Evolutionary conservation across 352 stramenopile genomes (phyloP), one percentile per base, ranked within the genome.

Genomic region (Peronospora belbahrii): DNA sequence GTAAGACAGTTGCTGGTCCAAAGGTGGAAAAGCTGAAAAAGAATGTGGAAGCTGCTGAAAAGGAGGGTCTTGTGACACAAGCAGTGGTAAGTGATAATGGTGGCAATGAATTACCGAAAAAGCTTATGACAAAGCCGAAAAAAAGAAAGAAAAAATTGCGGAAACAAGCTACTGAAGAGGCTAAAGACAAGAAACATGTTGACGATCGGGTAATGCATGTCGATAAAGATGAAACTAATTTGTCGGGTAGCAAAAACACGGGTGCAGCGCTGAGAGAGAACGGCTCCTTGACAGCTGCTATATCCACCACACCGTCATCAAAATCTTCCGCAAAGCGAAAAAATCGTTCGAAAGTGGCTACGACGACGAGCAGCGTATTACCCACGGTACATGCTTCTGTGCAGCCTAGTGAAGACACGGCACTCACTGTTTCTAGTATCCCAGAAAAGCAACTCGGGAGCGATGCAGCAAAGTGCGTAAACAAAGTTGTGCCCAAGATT

Each of bases 291-390:
- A 39, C 10, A 39, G 33, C 33, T 39, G 24, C 33, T 17, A 23
- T 24, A 9, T 20, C 13, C 22, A 18, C 13, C 44, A 34, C 24
- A 22, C 13, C 24, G n/a, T 48, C 48, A 25, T 22, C 32, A 23
- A 63, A 48, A 24, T 20, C 46, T 23, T 11, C 20, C 17, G 54
- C 49, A 36, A 59, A 50, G 11, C 20, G 17, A 2, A 55, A 63
- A 38, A 44, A 55, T 28, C 42, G 37, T 17, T 8, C 15, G 0
- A 56, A 45, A 40, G 23, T 27, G 22, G 45, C 47, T 9, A 22
- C 24, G 13, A 22, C 24, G 13, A 17, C 39, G n/a, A 39, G 18
- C 15, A 55, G 35, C 5, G 15, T 19, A 28, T 59, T 42, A 32
- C 31, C 35, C 2, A 53, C 49, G 25, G 36, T 15, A 11, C 17